A percentile compares a stretch with the other conserved stretches of the same genome.
phyloP scores from a whole-genome alignment of 1,284 basidiomycete species.

The Neolentinus lepideus region DNA sequence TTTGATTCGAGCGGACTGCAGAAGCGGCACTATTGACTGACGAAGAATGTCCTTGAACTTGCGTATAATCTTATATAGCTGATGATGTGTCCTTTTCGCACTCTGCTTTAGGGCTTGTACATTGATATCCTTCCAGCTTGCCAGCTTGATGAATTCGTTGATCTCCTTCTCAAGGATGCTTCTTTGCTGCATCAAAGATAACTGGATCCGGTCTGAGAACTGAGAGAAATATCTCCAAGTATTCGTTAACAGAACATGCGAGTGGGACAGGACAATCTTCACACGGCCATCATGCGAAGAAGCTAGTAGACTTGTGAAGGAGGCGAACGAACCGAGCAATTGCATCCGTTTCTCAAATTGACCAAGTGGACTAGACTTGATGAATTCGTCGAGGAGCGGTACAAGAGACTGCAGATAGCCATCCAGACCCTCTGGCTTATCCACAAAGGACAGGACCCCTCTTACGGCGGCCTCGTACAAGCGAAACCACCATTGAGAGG shows the following conservation, averaged over 20 bases:
- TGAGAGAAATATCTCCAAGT: conserved; percentile 65
- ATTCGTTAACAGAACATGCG: conserved; percentile 59
- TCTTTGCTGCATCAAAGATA: conserved; percentile 55
- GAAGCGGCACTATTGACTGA: conserved; percentile 51
- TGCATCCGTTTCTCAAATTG: conserved; percentile 71
- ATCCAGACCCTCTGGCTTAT: conserved; percentile 20
- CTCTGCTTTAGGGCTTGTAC: conserved; percentile 92
- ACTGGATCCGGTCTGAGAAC: conserved; percentile 45
- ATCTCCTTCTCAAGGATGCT: conserved; percentile 75
- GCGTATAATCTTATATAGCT: conserved; percentile 86
- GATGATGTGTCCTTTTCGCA: conserved; percentile 86
- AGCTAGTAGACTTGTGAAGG: conserved; percentile 34
- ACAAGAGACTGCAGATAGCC: conserved; percentile 66
- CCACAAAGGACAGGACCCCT: conserved; percentile 25
- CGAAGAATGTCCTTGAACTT: conserved; percentile 90
- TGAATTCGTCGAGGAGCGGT: conserved; percentile 78
- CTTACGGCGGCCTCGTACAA: conserved; percentile 80
- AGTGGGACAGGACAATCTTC: conserved; percentile 32
- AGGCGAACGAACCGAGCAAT: conserved; percentile 67
- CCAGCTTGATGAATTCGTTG: conserved; percentile 84
- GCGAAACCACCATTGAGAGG: conserved; percentile 89
- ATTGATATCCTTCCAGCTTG: conserved; percentile 98
- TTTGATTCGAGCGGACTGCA: conserved; percentile 32
- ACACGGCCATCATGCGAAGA: conserved; percentile 18
- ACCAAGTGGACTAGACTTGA: conserved; percentile 76